These are phyloP conservation scores for Phytophthora ramorum DNA, from an alignment of 352 stramenopile genomes.

Conservation along the genomic window DNA sequence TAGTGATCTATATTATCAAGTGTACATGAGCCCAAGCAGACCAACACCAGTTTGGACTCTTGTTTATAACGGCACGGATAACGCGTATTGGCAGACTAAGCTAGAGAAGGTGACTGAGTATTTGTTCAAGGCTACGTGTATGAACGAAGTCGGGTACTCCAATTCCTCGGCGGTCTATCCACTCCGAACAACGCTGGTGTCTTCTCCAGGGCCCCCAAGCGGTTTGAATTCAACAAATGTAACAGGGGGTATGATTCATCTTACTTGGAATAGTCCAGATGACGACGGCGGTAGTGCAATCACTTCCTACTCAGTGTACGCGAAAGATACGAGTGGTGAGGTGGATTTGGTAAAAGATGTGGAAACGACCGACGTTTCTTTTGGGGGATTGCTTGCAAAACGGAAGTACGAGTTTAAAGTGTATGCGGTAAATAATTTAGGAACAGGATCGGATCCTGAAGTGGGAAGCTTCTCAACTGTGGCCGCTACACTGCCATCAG, in stretches of 20 bases:
- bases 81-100: slow-evolving; percentile 59
- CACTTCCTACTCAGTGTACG: slow-evolving; percentile 49
- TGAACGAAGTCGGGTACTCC: slow-evolving; percentile 60
- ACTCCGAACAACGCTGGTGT: slow-evolving; percentile 58
- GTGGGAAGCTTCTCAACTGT: slow-evolving; percentile 37
- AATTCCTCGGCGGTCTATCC: slow-evolving; percentile 28
- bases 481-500: slow-evolving; percentile 31
- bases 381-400: slow-evolving; percentile 50
- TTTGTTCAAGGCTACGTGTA: slow-evolving; percentile 52
- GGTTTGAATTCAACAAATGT: slow-evolving; percentile 13
- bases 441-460: slow-evolving; percentile 41
- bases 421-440: slow-evolving; percentile 53
- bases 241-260: slow-evolving; percentile 51
- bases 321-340: slow-evolving; percentile 7
- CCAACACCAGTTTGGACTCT: slow-evolving; percentile 36
- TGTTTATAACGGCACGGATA: slow-evolving; percentile 52
- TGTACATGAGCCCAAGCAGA: slow-evolving; percentile 53
- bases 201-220: slow-evolving; percentile 52
- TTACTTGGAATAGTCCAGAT: slow-evolving; percentile 51
- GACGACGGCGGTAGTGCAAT: slow-evolving; percentile 64
- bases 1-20: slow-evolving; percentile 47
- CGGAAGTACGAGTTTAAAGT: slow-evolving; percentile 60
- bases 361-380: slow-evolving; percentile 8
- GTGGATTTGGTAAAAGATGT: slow-evolving; percentile 11
- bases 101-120: slow-evolving; percentile 55